Percentiles rank a stretch among this genome's conserved stretches.
Conservation (phyloP, 75 land plant species). For the Picea glauca region DNA sequence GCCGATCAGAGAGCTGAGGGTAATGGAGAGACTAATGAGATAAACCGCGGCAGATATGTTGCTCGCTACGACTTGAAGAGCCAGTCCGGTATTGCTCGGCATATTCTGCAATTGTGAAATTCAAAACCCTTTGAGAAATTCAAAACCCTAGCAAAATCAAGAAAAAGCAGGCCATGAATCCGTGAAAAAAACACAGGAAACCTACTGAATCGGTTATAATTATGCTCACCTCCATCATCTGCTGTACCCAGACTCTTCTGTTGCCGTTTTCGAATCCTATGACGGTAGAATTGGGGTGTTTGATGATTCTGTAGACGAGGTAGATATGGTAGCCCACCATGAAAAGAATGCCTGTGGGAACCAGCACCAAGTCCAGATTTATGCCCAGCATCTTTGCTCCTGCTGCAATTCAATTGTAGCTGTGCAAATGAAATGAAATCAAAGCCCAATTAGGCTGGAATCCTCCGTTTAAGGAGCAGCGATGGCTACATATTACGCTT, state of each 20-base stretch:
- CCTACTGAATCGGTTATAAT: too few relatives aligned
- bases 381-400: too few relatives aligned
- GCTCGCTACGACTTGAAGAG: constrained; percentile 50
- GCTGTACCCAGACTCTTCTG: constrained; percentile 61
- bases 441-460: too few relatives aligned
- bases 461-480: too few relatives aligned
- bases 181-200: too few relatives aligned
- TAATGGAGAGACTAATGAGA: constrained; percentile 57
- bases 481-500: too few relatives aligned
- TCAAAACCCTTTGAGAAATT: too few relatives aligned
- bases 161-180: too few relatives aligned
- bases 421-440: too few relatives aligned
- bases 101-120: constrained; percentile 24
- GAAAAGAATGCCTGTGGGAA: constrained; percentile 63
- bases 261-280: constrained; percentile 77
- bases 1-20: constrained; percentile 69
- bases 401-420: too few relatives aligned
- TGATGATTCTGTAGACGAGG: constrained; percentile 46
- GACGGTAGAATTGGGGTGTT: constrained; percentile 55
- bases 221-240: constrained; percentile 47
- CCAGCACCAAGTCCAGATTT: constrained; percentile 57
- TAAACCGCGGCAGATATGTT: constrained; percentile 65
- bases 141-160: too few relatives aligned
- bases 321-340: constrained; percentile 62
- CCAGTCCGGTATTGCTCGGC: constrained; percentile 25